Evolutionary conservation across 2,329 filamentous ascomycete genomes (phyloP), one percentile per base, ranked within the genome.

Genomic region (Claviceps lovelessii): DNA sequence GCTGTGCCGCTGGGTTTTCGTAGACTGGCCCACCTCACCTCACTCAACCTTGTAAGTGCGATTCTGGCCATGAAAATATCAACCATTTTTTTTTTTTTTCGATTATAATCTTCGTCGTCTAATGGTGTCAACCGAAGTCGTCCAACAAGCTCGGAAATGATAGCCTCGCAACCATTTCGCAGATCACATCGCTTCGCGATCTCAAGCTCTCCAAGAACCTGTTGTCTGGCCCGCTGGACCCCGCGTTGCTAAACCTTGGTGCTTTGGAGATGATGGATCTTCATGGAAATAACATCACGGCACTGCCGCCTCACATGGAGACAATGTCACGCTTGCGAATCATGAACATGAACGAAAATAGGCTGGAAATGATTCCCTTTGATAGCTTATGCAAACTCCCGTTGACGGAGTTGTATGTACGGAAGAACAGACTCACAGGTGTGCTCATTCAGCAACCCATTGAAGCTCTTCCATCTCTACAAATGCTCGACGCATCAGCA

Each of bases 181-280:
- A 93, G 62, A 84, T 96, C 54, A 69, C 72, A 0, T 78, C 80
- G 1, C 72, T 98, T 2, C 80, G 84, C 39, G 90, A 96, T 62
- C 73, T 98, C 15, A 91, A 85, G 63, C 74, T 98, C 8, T 85
- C 85, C 10, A 84, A 87, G 55, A 95, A 95, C 62, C 73, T 80
- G 17, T 71, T 95, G 6, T 78, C 80, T 49, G 89, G 88, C 0
- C 73, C 79, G 1, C 70, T 96, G 3, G 78, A 84, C 48, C 64
- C 79, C 0, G 75, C 73, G n/a, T 74, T 95, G 37, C 73, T 78
- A 28, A 75, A 75, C 6, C 73, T 97, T 17, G 72, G 68, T 41
- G 81, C 83, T 52, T 75, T 98, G 0, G 90, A 96, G 66, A 77
- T 83, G 19, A 73, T 97, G 9, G 90, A 97, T 59, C 64, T 97